phyloP scores from a whole-genome alignment of 352 stramenopile species.

The Phytophthora podocarpi region DNA sequence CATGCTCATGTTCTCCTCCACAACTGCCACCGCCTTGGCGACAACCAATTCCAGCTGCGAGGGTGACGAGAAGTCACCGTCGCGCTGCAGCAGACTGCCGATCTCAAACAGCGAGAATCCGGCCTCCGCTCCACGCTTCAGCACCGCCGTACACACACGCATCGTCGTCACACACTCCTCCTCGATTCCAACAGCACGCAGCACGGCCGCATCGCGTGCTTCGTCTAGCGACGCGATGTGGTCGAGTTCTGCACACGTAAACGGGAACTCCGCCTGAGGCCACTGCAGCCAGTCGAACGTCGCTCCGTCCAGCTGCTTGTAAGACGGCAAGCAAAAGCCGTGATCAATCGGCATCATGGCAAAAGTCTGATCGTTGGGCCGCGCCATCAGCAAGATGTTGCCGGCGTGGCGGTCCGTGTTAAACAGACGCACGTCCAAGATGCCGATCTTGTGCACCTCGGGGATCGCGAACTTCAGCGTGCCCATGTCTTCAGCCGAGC shows the following conservation, averaged over 20 bases:
- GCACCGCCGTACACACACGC: slow-evolving; percentile 76
- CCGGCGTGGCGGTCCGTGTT: slow-evolving; percentile 90
- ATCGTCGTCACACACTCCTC: slow-evolving; percentile 86
- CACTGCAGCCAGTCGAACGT: slow-evolving; percentile 90
- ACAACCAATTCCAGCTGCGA: slow-evolving; percentile 83
- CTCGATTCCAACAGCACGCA: slow-evolving; percentile 75
- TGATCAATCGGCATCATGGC: slow-evolving; percentile 90
- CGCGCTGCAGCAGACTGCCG: slow-evolving; percentile 74
- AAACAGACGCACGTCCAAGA: slow-evolving; percentile 88
- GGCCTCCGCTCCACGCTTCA: slow-evolving; percentile 74
- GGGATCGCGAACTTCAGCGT: slow-evolving; percentile 85
- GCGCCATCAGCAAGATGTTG: slow-evolving; percentile 80
- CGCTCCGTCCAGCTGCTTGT: slow-evolving; percentile 78
- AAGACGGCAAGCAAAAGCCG: slow-evolving; percentile 86
- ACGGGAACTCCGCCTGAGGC: slow-evolving; percentile 88
- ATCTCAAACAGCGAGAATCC: slow-evolving; percentile 91
- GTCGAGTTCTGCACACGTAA: slow-evolving; percentile 76
- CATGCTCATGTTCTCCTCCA: slow-evolving; percentile 39
- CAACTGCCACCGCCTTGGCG: slow-evolving; percentile 37
- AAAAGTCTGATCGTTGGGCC: slow-evolving; percentile 67
- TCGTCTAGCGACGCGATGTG: slow-evolving; percentile 77
- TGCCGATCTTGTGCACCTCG: slow-evolving; percentile 91
- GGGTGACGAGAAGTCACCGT: slow-evolving; percentile 78
- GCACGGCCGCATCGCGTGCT: slow-evolving; percentile 54
- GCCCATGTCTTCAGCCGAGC: slow-evolving; percentile 88